Evolutionary conservation across 371 early-diverging fungal species (phyloP).

Genomic region (Neoconidiobolus thromboides): DNA sequence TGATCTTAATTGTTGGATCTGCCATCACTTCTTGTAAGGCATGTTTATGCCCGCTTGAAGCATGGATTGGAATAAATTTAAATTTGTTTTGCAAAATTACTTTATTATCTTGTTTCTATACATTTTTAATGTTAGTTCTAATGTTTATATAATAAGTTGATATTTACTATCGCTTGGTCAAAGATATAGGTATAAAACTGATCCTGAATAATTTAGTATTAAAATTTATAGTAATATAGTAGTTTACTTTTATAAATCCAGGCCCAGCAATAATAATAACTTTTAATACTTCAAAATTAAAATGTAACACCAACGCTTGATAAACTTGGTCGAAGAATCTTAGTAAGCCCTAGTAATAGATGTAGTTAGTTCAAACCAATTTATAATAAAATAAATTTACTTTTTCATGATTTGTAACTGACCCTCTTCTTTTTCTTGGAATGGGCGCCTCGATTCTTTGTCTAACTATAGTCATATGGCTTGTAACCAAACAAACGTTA

Average conservation of each 20-base stretch:
- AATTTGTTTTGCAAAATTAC: constrained; percentile 53
- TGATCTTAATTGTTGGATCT: constrained; percentile 58
- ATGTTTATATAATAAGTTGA: background rate
- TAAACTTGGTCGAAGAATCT: constrained; percentile 81
- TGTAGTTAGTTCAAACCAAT: background rate
- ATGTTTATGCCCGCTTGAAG: constrained; percentile 89
- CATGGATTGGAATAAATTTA: constrained; percentile 77
- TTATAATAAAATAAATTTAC: constrained; percentile 12
- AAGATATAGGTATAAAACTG: constrained; percentile 67
- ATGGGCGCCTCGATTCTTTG: constrained; percentile 81
- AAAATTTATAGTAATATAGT: background rate
- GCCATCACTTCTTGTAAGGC: constrained; percentile 81
- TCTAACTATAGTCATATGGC: constrained; percentile 85
- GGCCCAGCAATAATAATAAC: constrained; percentile 86
- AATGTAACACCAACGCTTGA: constrained; percentile 62
- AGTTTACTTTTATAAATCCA: constrained; percentile 66
- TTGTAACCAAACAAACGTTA: constrained; percentile 79
- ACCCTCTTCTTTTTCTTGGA: constrained; percentile 82
- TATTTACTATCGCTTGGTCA: constrained; percentile 52
- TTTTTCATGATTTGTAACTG: constrained; percentile 75
- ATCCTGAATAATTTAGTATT: constrained; percentile 26
- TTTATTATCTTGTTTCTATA: constrained; percentile 59
- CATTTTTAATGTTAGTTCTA: background rate
- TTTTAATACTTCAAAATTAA: constrained; percentile 79
- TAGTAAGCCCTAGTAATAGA: constrained; percentile 28